These are phyloP conservation scores for Naganishia vishniacii DNA, from an alignment of 768 basidiomycete genomes.

Conservation along the genomic window DNA sequence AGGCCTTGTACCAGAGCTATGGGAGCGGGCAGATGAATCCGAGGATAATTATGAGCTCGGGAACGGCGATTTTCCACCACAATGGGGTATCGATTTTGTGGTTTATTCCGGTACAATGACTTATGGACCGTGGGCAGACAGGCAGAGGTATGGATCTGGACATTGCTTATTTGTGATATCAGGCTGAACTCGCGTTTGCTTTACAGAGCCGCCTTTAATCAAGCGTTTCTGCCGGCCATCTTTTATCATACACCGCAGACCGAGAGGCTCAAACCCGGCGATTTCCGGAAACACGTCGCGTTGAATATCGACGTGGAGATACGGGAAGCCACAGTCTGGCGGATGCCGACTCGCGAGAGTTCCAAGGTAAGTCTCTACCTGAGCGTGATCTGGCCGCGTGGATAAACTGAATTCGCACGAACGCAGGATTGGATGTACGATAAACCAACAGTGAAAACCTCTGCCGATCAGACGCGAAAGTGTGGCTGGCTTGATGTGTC, in stretches of 20 bases:
- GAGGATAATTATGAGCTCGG: conserved; percentile 59
- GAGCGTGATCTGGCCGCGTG: not conserved
- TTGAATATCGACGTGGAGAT: conserved; percentile 77
- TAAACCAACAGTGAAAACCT: conserved; percentile 50
- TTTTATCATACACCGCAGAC: conserved; percentile 63
- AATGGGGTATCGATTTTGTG: conserved; percentile 86
- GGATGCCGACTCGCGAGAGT: conserved; percentile 83
- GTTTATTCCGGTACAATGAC: conserved; percentile 68
- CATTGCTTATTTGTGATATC: too few species aligned
- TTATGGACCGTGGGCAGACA: conserved; percentile 96
- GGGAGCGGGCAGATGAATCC: not conserved
- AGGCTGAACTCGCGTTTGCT: not conserved
- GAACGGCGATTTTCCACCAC: conserved; percentile 79
- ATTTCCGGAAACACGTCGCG: conserved; percentile 73
- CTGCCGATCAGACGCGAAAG: conserved; percentile 56
- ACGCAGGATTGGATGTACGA: conserved; percentile 90
- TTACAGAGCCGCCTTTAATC: conserved; percentile 66
- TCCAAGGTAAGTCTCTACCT: conserved; percentile 62
- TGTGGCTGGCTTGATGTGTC: conserved; percentile 63
- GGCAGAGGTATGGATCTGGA: conserved; percentile 62
- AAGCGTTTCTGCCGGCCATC: conserved; percentile 72
- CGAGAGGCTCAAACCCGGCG: conserved; percentile 60
- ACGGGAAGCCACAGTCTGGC: conserved; percentile 66
- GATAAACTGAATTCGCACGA: not conserved
- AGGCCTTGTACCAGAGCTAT: conserved; percentile 19